Conservation (phyloP, 2,329 filamentous ascomycete species). For the Diaporthe ampelina region DNA sequence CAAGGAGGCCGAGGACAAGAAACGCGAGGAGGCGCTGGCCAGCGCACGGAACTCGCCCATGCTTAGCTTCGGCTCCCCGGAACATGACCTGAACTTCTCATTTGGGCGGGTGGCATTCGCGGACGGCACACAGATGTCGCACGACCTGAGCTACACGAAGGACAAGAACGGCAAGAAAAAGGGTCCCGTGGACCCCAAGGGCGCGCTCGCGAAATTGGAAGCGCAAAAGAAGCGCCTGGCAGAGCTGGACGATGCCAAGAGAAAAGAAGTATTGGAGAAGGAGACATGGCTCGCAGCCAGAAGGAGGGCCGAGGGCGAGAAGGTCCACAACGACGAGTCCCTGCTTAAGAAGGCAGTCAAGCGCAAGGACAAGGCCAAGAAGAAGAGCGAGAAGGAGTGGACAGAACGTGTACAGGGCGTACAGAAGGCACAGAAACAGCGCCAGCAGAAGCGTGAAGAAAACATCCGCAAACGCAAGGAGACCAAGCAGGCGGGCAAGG, state of each 20-base stretch:
- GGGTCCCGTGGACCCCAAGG: conserved; percentile 86
- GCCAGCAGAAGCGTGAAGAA: conserved; percentile 85
- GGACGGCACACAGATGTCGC: conserved; percentile 85
- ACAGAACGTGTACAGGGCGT: conserved; percentile 79
- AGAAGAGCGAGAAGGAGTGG: conserved; percentile 94
- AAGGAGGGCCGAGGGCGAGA: conserved; percentile 89
- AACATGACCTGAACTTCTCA: conserved; percentile 76
- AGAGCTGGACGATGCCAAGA: conserved; percentile 82
- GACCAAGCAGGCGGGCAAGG: conserved; percentile 74
- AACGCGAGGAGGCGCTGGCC: conserved; percentile 72
- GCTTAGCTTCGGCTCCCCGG: conserved; percentile 62
- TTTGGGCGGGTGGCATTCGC: conserved; percentile 94
- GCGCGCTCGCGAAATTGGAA: conserved; percentile 87
- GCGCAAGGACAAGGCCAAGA: conserved; percentile 90
- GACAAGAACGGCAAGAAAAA: conserved; percentile 72
- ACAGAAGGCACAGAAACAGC: conserved; percentile 80
- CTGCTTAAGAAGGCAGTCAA: conserved; percentile 95
- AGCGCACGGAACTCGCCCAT: conserved; percentile 73
- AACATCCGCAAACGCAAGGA: conserved; percentile 82
- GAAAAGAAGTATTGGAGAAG: conserved; percentile 90
- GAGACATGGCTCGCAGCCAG: conserved; percentile 94
- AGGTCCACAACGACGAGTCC: conserved; percentile 87
- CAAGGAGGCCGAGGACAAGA: conserved; percentile 82
- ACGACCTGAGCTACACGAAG: conserved; percentile 74
- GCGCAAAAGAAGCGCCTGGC: conserved; percentile 87